These are phyloP conservation scores for Clarireedia paspali DNA, from an alignment of 2,329 filamentous ascomycete species.

Conservation along the genomic window DNA sequence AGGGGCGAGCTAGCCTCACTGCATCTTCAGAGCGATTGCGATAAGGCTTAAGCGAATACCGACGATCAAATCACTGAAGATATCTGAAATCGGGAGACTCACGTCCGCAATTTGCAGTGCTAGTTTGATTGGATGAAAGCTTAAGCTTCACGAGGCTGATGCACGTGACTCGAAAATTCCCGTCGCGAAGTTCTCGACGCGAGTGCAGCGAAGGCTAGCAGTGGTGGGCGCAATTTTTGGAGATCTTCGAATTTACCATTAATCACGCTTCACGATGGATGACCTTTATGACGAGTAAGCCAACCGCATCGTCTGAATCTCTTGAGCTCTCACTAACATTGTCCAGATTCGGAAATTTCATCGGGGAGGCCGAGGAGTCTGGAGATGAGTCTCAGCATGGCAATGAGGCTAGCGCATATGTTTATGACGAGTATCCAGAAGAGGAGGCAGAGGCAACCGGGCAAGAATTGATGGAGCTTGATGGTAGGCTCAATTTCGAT, in stretches of 20 bases:
- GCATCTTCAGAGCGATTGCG: too few species aligned
- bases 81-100: too few species aligned
- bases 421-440: slow-evolving; percentile 66
- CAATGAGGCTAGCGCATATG: slow-evolving; percentile 67
- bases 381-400: slow-evolving; percentile 78
- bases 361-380: slow-evolving; percentile 84
- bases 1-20: too few species aligned
- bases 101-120: background rate
- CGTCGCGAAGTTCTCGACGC: slow-evolving; percentile 17
- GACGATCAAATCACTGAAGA: too few species aligned
- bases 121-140: background rate
- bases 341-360: slow-evolving; percentile 90
- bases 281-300: slow-evolving; percentile 91
- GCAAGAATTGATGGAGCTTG: slow-evolving; percentile 89
- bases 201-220: slow-evolving; percentile 8
- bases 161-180: slow-evolving; percentile 19
- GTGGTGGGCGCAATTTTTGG: slow-evolving; percentile 13
- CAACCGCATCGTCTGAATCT: slow-evolving; percentile 5
- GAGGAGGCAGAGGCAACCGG: slow-evolving; percentile 56
- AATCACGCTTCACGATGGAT: slow-evolving; percentile 55
- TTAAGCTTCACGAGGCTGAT: slow-evolving; percentile 10
- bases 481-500: slow-evolving; percentile 45
- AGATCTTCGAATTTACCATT: background rate
- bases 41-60: too few species aligned
- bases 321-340: slow-evolving; percentile 14